These are phyloP conservation scores for Vishniacozyma victoriae DNA, from an alignment of 768 basidiomycete species.

Conservation along the genomic window DNA sequence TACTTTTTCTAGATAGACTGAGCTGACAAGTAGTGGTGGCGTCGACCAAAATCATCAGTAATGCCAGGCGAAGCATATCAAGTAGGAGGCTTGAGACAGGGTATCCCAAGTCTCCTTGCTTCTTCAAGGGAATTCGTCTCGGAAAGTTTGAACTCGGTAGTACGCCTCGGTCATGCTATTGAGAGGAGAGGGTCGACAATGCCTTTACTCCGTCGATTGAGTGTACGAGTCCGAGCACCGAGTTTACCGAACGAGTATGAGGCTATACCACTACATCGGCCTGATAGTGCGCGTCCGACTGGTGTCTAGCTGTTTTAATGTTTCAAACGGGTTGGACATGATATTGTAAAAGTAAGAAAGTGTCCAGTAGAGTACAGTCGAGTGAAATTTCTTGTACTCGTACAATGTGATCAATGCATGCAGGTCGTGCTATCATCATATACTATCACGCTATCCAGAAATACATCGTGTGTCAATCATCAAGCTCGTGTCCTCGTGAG, in stretches of 20 bases:
- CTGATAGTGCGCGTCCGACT: too few relatives aligned
- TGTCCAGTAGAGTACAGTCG: too few relatives aligned
- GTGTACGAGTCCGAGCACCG: slow-evolving; percentile 6
- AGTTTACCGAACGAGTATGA: slow-evolving; percentile 21
- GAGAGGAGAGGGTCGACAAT: slow-evolving; percentile 48
- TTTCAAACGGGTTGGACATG: too few relatives aligned
- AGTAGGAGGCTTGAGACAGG: slow-evolving; percentile 49
- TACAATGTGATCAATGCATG: too few relatives aligned
- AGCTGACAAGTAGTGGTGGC: slow-evolving; percentile 40
- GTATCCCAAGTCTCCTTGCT: slow-evolving; percentile 50
- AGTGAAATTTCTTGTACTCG: too few relatives aligned
- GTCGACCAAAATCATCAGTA: slow-evolving; percentile 37
- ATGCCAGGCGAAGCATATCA: slow-evolving; percentile 58
- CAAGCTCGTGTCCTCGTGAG: too few relatives aligned
- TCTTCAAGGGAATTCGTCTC: slow-evolving; percentile 52
- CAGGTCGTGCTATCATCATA: too few relatives aligned
- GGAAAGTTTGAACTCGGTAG: slow-evolving; percentile 44
- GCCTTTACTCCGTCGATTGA: slow-evolving; percentile 29
- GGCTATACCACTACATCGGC: slow-evolving; percentile 28
- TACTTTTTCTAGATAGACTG: not conserved
- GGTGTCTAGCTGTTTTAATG: too few relatives aligned
- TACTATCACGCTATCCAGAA: too few relatives aligned
- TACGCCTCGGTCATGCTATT: slow-evolving; percentile 42
- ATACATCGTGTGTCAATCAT: too few relatives aligned
- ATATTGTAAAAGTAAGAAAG: too few relatives aligned